phyloP scores from a whole-genome alignment of 495 filamentous ascomycete genomes.

The Penicillium bovifimosum region DNA sequence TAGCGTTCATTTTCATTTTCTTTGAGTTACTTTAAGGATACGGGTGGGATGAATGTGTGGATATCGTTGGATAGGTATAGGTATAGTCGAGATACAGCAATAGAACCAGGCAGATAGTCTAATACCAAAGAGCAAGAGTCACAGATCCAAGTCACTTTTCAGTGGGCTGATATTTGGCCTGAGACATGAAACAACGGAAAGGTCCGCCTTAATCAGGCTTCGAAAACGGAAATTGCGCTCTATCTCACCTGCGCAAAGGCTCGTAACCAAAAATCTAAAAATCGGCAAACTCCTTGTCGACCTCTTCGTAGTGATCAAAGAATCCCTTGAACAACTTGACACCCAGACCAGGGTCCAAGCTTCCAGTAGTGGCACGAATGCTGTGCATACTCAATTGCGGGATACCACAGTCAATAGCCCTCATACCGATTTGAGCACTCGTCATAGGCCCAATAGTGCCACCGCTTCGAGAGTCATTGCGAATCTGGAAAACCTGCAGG shows the following conservation, averaged over 20 bases:
- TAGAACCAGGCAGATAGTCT: neutral
- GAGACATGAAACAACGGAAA: neutral
- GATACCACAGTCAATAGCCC: slow-evolving; percentile 85
- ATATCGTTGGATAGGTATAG: slow-evolving; percentile 8
- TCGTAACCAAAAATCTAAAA: slow-evolving; percentile 20
- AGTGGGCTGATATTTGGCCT: too few relatives aligned
- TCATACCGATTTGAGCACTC: slow-evolving; percentile 70
- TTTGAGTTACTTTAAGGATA: neutral
- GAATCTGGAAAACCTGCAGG: slow-evolving; percentile 88
- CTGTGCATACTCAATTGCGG: slow-evolving; percentile 93
- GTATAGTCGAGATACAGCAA: slow-evolving; percentile 3
- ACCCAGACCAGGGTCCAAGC: slow-evolving; percentile 81
- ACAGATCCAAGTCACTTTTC: neutral
- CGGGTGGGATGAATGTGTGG: neutral
- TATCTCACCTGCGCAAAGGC: neutral
- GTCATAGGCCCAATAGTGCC: slow-evolving; percentile 97
- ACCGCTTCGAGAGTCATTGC: slow-evolving; percentile 81
- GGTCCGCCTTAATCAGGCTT: slow-evolving; percentile 5
- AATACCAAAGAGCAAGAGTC: neutral
- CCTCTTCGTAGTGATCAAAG: slow-evolving; percentile 79
- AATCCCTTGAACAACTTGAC: slow-evolving; percentile 86
- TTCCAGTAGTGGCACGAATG: slow-evolving; percentile 85
- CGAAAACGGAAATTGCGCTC: neutral
- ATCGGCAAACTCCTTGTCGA: slow-evolving; percentile 75
- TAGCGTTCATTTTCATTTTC: neutral